Percentiles rank a stretch among this genome's conserved stretches.
phyloP scores from a whole-genome alignment of 2,329 filamentous ascomycete species.

The Cercospora janseana region DNA sequence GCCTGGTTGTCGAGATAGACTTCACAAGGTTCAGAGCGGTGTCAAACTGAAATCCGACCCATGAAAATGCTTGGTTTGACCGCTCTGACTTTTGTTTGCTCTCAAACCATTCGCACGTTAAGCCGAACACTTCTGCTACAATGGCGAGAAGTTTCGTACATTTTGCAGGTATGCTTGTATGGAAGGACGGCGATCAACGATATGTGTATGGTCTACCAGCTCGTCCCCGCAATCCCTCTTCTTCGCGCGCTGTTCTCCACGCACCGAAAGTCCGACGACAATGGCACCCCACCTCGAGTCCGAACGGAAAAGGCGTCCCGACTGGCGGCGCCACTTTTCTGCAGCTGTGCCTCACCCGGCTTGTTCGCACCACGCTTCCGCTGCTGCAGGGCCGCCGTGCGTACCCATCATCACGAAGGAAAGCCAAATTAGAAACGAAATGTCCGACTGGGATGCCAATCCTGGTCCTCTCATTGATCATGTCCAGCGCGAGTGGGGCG shows the following conservation, averaged over 20 bases:
- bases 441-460: neutral
- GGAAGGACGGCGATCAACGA: no score
- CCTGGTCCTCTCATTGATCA: no score
- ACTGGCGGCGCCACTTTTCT: no score
- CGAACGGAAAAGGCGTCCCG: no score
- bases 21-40: conserved; percentile 5
- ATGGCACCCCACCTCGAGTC: conserved; percentile 7
- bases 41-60: neutral
- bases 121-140: conserved; percentile 5
- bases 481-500: no score
- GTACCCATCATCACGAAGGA: neutral
- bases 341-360: no score
- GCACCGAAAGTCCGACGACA: conserved; percentile 7
- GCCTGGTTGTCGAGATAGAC: conserved; percentile 6
- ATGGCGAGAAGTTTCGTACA: neutral
- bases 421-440: conserved; percentile 13
- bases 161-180: no score
- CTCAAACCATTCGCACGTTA: neutral
- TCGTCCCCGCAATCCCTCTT: no score
- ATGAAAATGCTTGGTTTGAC: conserved; percentile 8
- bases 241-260: no score
- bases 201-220: no score
- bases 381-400: conserved; percentile 4
- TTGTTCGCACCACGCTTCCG: neutral
- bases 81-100: conserved; percentile 2